Evolutionary conservation across 1,284 basidiomycete genomes (phyloP), one percentile per base, ranked within the genome.

Genomic region (Ganoderma resinaceum): DNA sequence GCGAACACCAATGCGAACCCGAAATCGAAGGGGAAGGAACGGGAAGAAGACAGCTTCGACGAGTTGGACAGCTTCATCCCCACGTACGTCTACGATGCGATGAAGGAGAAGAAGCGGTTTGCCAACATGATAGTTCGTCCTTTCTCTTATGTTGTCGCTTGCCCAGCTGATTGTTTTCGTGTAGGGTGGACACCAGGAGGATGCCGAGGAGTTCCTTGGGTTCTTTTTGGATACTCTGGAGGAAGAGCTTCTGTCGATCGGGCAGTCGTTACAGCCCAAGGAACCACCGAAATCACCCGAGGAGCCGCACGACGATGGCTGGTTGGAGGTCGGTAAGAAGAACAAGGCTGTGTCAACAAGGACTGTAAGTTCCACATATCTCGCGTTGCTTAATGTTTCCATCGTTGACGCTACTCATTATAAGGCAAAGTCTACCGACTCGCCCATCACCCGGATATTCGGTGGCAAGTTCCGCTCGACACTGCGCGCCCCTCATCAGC

Each of bases 181-280:
- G 3, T 70, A 96, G 87, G 90, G 94, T 40, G 97, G 97, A 0
- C 94, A 96, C 72, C 97, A 99, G 82, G 97, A 99, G 81, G 97
- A 99, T 71, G 97, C 97, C 0, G 97, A 99, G 80, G 97, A 99
- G 81, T 99, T 98, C 81, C 85, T 99, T n/a, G 97, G 97, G 11
- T 98, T 98, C 82, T 97, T 96, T 82, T 85, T 99, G 57, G 96
- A 98, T 78, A 95, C 96, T 0, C 84, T 99, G 3, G 96, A 98
- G 80, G 97, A 99, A 77, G 97, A 99, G 81, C 81, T 99, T 18
- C 82, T 95, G 4, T 85, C 86, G 1, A 83, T 97, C 6, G 82
- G 89, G 55, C 80, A 87, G 37, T 82, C 86, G 0, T 73, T 90
- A 11, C 79, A 78, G 60, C 82, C 84, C 1, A 65, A 76, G 69